Conservation (phyloP, 768 basidiomycete species). For the Lentinus tigrinus region DNA sequence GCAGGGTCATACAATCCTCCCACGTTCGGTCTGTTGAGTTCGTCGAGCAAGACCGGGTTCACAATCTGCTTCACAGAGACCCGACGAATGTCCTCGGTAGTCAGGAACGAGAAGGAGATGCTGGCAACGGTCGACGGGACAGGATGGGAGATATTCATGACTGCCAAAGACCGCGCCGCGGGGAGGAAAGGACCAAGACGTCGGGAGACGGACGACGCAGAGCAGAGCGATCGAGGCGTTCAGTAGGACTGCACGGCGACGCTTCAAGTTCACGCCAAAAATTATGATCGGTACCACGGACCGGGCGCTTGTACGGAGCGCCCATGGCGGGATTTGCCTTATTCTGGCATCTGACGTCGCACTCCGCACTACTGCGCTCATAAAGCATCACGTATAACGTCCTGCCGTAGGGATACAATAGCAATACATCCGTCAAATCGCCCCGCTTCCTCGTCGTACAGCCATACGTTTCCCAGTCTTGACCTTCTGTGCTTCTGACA, state of each 20-base stretch:
- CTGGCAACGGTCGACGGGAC: conserved; percentile 82
- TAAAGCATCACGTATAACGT: neutral
- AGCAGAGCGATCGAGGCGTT: neutral
- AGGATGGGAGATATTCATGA: conserved; percentile 90
- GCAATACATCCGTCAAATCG: conserved; percentile 15
- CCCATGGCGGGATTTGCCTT: neutral
- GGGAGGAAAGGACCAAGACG: neutral
- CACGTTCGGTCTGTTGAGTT: conserved; percentile 86
- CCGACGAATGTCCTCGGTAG: conserved; percentile 80
- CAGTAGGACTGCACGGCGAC: neutral
- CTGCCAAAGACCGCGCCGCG: neutral
- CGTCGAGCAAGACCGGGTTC: conserved; percentile 91
- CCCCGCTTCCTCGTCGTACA: conserved; percentile 36
- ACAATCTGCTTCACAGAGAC: conserved; percentile 98
- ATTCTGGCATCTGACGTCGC: neutral
- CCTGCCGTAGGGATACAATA: conserved; percentile 6
- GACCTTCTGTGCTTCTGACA: conserved; percentile 87
- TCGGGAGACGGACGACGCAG: neutral
- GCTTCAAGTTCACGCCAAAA: conserved; percentile 9
- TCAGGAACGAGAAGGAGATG: conserved; percentile 91
- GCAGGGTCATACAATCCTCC: conserved; percentile 96
- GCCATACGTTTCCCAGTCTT: conserved; percentile 57
- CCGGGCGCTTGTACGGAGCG: conserved; percentile 9
- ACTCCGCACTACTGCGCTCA: neutral
- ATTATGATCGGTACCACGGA: conserved; percentile 11